Evolutionary conservation across 495 filamentous ascomycete species (phyloP).

Genomic region (Staphylotrichum tortipilum): DNA sequence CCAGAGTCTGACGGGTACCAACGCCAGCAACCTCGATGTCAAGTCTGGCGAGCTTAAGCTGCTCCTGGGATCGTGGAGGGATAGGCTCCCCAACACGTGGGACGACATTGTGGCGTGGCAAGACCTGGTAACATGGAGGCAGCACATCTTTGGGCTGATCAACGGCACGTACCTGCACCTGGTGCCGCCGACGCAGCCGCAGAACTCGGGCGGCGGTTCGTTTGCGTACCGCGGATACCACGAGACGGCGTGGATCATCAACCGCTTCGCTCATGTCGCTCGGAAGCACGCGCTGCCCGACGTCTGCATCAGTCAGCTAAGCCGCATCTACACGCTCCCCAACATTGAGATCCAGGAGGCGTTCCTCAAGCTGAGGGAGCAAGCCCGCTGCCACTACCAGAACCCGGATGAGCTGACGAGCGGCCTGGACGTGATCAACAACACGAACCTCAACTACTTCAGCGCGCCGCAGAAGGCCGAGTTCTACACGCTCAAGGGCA

Average conservation of each 20-base stretch:
- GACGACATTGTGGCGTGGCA: conserved; percentile 99
- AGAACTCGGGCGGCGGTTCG: conserved; percentile 69
- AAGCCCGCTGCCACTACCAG: conserved; percentile 97
- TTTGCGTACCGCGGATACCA: conserved; percentile 97
- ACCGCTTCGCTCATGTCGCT: conserved; percentile 95
- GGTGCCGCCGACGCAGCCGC: conserved; percentile 63
- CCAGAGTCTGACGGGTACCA: conserved; percentile 76
- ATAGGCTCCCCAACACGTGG: conserved; percentile 94
- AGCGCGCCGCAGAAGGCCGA: conserved; percentile 93
- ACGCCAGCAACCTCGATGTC: conserved; percentile 72
- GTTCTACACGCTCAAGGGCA: conserved; percentile 98
- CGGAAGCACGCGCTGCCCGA: conserved; percentile 94
- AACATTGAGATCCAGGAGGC: conserved; percentile 99
- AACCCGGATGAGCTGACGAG: conserved; percentile 82
- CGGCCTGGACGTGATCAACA: conserved; percentile 97
- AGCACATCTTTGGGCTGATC: conserved; percentile 97
- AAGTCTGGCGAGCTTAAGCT: conserved; percentile 96
- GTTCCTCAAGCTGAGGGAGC: conserved; percentile 92
- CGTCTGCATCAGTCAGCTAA: conserved; percentile 93
- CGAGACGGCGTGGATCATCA: conserved; percentile 99
- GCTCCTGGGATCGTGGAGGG: conserved; percentile 88
- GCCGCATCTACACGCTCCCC: conserved; percentile 93
- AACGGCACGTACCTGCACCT: conserved; percentile 86
- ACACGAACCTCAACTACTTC: conserved; percentile 98
- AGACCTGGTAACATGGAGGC: conserved; percentile 95